Base-by-base conservation (phyloP, 306 rosid genomes). In the Urtica urens region DNA sequence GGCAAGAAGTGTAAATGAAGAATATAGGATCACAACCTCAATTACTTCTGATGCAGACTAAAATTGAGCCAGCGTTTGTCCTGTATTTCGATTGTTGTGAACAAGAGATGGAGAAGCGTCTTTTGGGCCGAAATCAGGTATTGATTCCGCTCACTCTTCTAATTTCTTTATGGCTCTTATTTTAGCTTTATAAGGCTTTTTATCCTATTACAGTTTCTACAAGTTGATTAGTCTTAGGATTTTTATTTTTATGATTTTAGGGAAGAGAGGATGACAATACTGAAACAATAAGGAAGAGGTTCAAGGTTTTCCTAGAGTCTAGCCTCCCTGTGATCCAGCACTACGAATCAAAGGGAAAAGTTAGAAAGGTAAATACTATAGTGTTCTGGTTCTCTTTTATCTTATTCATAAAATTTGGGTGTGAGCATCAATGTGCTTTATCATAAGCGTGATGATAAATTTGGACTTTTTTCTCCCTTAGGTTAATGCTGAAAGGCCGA, bases 231-330 rank as follows among this genome's bases (percentile, higher is more conserved):
- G 9, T 49, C 11, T 25, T 10, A 22, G 9, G 30, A 26, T 3
- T 50, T 27, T 11, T 51, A 24, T 0, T 43, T 15, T 46, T n/a
- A 2, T 19, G 10, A 49, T 37, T 80, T 23, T 53, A 85, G 96
- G 99, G 96, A 58, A 79, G 96, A 70, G 96, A 68, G 53, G 99
- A 92, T 62, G 99, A 92, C 72, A 92, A 92, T 54, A 72, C 78
- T 55, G 99, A 92, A 72, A 92, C 96, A 54, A 85, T 92, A 59
- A 82, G 92, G 81, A 92, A 92, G 72, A 70, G 99, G 38, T 92
- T 92, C 58, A 77, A 62, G 65, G 96, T 92, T 78, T 92, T 85
- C 71, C 52, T 77, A 62, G 94, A 92, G 21, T 92, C 87, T 43
- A 92, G 94, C 59, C 83, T 79, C 60, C 95, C 92, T 12, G 99